A percentile compares a stretch with the other conserved stretches of the same genome.
These are phyloP conservation scores for Phytophthora fragariae DNA, from an alignment of 352 stramenopile genomes.

Conservation along the genomic window DNA sequence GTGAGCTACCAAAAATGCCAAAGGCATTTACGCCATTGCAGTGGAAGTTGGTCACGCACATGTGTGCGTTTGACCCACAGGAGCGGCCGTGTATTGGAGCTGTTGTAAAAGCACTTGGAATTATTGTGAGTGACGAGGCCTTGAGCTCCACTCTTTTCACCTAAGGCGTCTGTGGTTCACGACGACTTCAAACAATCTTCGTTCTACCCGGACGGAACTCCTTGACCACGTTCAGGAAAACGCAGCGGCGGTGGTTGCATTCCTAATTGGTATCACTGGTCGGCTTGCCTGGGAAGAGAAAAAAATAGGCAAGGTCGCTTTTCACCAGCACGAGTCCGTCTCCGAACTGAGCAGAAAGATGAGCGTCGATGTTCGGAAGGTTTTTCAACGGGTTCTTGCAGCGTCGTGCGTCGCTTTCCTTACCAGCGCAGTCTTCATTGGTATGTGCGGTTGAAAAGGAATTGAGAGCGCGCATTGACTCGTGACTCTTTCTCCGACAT, in stretches of 20 bases:
- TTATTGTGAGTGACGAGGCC: constrained; percentile 16
- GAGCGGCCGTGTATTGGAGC: constrained; percentile 4
- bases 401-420: constrained; percentile 4
- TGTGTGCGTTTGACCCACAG: constrained; percentile 24
- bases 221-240: too few species aligned
- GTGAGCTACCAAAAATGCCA: constrained; percentile 9
- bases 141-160: constrained; percentile 1
- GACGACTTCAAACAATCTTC: too few species aligned
- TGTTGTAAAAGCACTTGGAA: constrained; percentile 15
- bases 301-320: background rate
- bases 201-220: too few species aligned
- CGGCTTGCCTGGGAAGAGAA: background rate
- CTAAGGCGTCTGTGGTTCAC: background rate
- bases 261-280: background rate
- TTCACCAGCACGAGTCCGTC: background rate
- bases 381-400: background rate
- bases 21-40: constrained; percentile 25
- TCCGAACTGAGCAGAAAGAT: background rate
- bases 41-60: constrained; percentile 26
- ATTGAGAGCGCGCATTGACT: background rate
- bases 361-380: background rate
- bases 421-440: constrained; percentile 18
- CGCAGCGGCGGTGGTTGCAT: too few species aligned
- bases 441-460: background rate
- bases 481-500: background rate